Percentiles rank a stretch among this genome's conserved stretches.
Evolutionary conservation across 2,329 filamentous ascomycete species (phyloP).

Genomic region (Phoma sp.): DNA sequence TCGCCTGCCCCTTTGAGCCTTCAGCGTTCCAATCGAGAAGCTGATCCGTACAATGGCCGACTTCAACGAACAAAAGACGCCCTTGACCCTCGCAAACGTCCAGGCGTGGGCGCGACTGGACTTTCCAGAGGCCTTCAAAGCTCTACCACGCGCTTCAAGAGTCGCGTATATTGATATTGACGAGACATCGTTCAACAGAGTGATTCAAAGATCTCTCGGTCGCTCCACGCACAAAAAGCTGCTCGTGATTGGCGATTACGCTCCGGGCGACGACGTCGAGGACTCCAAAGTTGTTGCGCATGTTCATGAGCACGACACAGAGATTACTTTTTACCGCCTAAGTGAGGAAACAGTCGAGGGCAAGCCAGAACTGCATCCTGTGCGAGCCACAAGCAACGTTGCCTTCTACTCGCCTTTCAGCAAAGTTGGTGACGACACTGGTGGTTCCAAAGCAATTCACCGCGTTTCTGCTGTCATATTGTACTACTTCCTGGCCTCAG

Average conservation of each 20-base stretch:
- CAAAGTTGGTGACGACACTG: slow-evolving; percentile 35
- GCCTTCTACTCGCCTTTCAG: slow-evolving; percentile 37
- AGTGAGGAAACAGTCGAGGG: slow-evolving; percentile 22
- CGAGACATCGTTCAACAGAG: slow-evolving; percentile 31
- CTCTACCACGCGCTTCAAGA: slow-evolving; percentile 26
- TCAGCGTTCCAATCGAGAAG: slow-evolving; percentile 5
- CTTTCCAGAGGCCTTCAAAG: slow-evolving; percentile 29
- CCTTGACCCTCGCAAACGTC: slow-evolving; percentile 33
- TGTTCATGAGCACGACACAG: slow-evolving; percentile 36
- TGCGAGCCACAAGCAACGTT: slow-evolving; percentile 37
- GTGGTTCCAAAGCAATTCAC: slow-evolving; percentile 35
- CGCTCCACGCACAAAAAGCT: slow-evolving; percentile 38
- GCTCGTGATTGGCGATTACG: slow-evolving; percentile 38
- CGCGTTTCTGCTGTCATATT: slow-evolving; percentile 35
- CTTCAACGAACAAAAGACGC: slow-evolving; percentile 36
- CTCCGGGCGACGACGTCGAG: slow-evolving; percentile 31
- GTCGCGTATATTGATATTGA: slow-evolving; percentile 35
- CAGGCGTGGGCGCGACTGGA: slow-evolving; percentile 30
- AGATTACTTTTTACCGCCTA: slow-evolving; percentile 37
- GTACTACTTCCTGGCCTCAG: slow-evolving; percentile 36
- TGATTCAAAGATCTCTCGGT: slow-evolving; percentile 33
- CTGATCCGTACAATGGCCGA: slow-evolving; percentile 25
- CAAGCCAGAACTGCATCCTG: slow-evolving; percentile 29
- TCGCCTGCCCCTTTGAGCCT: slow-evolving; percentile 13
- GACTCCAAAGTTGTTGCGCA: slow-evolving; percentile 36